Percentiles rank a stretch among this genome's conserved stretches.
phyloP scores from a whole-genome alignment of 352 stramenopile species.

The Phytophthora colocasiae region DNA sequence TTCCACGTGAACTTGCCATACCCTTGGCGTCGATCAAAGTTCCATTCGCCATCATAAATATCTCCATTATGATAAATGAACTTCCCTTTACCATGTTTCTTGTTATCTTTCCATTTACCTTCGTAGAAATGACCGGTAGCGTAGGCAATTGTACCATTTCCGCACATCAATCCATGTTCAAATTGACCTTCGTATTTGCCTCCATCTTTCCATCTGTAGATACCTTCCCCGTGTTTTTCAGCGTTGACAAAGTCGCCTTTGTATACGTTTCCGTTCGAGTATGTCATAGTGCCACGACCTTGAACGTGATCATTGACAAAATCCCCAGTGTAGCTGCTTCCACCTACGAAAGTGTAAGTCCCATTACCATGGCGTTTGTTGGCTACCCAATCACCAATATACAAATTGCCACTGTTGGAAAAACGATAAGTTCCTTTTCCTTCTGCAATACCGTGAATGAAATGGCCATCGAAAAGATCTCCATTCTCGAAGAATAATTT shows the following conservation, averaged over 20 bases:
- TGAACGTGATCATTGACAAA: constrained; percentile 72
- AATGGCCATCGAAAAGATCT: constrained; percentile 79
- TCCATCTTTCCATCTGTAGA: constrained; percentile 81
- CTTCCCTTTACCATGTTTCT: constrained; percentile 79
- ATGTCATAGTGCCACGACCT: constrained; percentile 82
- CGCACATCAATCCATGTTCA: constrained; percentile 67
- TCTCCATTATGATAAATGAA: constrained; percentile 89
- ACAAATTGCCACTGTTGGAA: constrained; percentile 66
- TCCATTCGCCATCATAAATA: constrained; percentile 80
- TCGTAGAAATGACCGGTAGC: constrained; percentile 73
- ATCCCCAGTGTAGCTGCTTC: constrained; percentile 63
- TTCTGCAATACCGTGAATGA: constrained; percentile 55
- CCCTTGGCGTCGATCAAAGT: constrained; percentile 61
- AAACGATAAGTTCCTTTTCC: constrained; percentile 80
- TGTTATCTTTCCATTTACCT: constrained; percentile 69
- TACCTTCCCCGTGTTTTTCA: constrained; percentile 67
- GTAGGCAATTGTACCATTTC: constrained; percentile 63
- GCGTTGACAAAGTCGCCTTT: constrained; percentile 69
- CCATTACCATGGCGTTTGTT: constrained; percentile 82
- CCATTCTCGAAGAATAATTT: constrained; percentile 81
- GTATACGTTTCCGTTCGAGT: constrained; percentile 88
- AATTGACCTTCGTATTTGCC: constrained; percentile 84
- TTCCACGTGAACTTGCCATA: constrained; percentile 69
- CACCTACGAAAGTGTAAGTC: constrained; percentile 65
- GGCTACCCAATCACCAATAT: constrained; percentile 67